Percentiles rank a stretch among this genome's conserved stretches.
Evolutionary conservation across 768 basidiomycete genomes (phyloP).

Genomic region (Suillus luteus): DNA sequence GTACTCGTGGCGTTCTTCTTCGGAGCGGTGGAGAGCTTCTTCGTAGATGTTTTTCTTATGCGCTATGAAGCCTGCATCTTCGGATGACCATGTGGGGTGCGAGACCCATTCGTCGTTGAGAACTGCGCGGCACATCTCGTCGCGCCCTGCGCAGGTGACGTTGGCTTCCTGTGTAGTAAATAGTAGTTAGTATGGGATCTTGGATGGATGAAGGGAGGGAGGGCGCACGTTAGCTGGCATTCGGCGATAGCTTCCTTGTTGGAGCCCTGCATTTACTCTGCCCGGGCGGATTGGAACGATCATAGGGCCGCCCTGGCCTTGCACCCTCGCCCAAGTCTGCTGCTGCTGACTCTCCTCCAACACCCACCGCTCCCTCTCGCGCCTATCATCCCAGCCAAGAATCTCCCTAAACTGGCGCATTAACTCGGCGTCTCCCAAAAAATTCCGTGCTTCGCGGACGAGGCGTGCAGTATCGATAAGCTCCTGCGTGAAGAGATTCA

Average conservation of each 20-base stretch:
- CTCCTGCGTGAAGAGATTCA: conserved; percentile 94
- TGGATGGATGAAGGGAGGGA: not conserved
- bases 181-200: conserved; percentile 6
- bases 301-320: conserved; percentile 40
- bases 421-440: conserved; percentile 76
- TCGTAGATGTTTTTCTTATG: conserved; percentile 96
- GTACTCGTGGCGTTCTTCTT: conserved; percentile 98
- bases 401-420: conserved; percentile 83
- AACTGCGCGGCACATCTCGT: conserved; percentile 95
- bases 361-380: conserved; percentile 56
- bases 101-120: conserved; percentile 99
- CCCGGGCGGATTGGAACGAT: conserved; percentile 47
- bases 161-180: conserved; percentile 66
- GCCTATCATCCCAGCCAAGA: conserved; percentile 82
- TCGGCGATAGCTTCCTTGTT: conserved; percentile 88
- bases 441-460: conserved; percentile 77
- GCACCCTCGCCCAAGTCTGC: conserved; percentile 54
- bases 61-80: conserved; percentile 88
- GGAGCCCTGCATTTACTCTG: conserved; percentile 66
- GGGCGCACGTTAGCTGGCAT: conserved; percentile 74
- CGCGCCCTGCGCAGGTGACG: conserved; percentile 90
- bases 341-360: conserved; percentile 47
- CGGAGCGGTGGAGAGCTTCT: conserved; percentile 92
- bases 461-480: conserved; percentile 86
- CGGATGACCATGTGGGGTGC: conserved; percentile 93